Percentiles rank a stretch among this genome's conserved stretches.
Conservation (phyloP, 148 eudicot genomes). For the Linanthus parryae region DNA sequence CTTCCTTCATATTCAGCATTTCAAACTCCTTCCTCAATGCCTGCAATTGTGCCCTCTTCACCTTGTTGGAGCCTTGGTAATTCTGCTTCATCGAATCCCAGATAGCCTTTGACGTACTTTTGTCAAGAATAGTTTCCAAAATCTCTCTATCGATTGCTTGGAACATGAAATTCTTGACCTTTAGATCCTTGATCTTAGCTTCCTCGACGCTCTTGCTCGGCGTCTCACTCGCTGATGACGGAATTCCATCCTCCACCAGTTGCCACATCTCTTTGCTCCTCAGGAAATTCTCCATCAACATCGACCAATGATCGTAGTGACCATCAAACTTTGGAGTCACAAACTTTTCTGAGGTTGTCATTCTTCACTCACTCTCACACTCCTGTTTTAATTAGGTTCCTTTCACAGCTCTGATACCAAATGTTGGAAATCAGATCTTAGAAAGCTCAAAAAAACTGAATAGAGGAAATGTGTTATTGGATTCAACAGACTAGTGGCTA, state of each 20-base stretch:
- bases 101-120: background rate
- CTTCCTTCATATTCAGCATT: background rate
- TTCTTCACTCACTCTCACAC: background rate
- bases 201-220: background rate
- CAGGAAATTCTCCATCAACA: background rate
- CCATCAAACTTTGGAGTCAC: conserved; percentile 1
- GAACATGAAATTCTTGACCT: background rate
- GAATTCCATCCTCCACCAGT: background rate
- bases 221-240: background rate
- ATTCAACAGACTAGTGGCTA: too few species aligned
- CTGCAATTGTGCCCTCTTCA: background rate
- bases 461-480: background rate
- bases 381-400: background rate
- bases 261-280: background rate
- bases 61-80: background rate
- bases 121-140: background rate
- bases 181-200: background rate
- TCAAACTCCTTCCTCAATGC: background rate
- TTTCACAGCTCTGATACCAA: background rate
- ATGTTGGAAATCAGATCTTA: background rate
- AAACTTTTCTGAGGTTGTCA: background rate
- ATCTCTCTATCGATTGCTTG: background rate
- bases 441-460: background rate
- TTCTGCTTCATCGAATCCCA: conserved; percentile 6
- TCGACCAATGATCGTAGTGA: conserved; percentile 3